Conservation (phyloP, 2,329 filamentous ascomycete species). For the Fusarium succisae region DNA sequence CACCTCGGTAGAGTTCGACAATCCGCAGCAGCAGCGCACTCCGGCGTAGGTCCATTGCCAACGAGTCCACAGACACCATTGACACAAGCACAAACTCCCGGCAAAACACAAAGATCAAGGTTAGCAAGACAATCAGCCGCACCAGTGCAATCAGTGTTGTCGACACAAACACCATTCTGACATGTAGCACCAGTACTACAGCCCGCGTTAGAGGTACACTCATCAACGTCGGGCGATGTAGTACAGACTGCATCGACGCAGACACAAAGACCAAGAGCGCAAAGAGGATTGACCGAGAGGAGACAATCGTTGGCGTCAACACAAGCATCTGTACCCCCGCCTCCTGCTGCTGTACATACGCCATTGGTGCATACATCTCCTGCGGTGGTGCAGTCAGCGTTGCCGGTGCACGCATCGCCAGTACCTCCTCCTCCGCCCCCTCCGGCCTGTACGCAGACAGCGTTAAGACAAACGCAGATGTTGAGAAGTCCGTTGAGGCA, state of each 20-base stretch:
- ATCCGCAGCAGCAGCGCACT: background rate
- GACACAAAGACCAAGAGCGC: constrained; percentile 13
- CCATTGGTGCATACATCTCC: background rate
- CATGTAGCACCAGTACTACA: background rate
- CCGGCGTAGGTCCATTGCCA: background rate
- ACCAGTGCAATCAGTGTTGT: background rate
- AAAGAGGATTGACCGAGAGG: constrained; percentile 1
- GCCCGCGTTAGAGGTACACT: background rate
- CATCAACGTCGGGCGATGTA: background rate
- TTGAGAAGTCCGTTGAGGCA: background rate
- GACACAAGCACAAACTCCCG: background rate
- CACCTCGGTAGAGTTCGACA: background rate
- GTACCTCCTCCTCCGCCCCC: background rate
- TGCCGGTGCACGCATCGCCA: background rate
- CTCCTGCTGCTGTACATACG: background rate
- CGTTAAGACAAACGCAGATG: background rate
- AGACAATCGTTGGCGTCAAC: constrained; percentile 17
- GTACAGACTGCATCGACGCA: constrained; percentile 9
- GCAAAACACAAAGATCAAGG: background rate
- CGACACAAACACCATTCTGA: background rate
- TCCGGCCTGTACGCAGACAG: background rate
- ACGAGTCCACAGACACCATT: background rate
- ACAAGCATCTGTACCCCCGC: background rate
- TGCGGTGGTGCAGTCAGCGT: background rate
- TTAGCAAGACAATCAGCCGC: background rate